phyloP scores from a whole-genome alignment of 441 rosid genomes.

The Euphorbia corollata region DNA sequence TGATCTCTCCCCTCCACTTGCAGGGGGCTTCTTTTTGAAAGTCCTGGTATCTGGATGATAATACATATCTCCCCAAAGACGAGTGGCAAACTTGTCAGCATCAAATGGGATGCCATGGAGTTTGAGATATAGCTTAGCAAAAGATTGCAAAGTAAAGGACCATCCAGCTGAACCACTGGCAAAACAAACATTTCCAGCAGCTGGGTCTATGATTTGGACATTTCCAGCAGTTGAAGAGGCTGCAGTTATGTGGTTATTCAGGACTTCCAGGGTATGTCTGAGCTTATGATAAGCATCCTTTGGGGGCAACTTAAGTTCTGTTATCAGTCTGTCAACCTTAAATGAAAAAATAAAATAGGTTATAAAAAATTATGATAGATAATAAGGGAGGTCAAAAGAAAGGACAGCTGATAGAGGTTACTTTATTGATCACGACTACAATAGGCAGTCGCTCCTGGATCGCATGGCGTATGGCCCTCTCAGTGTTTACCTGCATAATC shows the following conservation, averaged over 20 bases:
- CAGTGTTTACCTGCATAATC: slow-evolving; percentile 68
- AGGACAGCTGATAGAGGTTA: slow-evolving; percentile 20
- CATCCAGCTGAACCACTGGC: slow-evolving; percentile 95
- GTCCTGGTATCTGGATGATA: slow-evolving; percentile 64
- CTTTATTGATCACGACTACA: slow-evolving; percentile 93
- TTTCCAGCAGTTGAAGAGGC: slow-evolving; percentile 82
- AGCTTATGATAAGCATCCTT: slow-evolving; percentile 94
- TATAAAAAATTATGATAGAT: background rate
- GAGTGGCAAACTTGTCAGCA: slow-evolving; percentile 77
- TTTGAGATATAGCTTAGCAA: slow-evolving; percentile 81
- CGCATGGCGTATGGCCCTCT: slow-evolving; percentile 94
- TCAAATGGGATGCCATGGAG: slow-evolving; percentile 91
- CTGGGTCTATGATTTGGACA: slow-evolving; percentile 76
- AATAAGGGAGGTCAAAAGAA: slow-evolving; percentile 6
- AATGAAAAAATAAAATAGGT: slow-evolving; percentile 9
- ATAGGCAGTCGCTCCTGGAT: slow-evolving; percentile 86
- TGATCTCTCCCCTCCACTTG: slow-evolving; percentile 82
- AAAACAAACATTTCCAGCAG: slow-evolving; percentile 88
- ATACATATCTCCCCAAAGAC: slow-evolving; percentile 89
- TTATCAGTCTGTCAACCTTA: slow-evolving; percentile 90
- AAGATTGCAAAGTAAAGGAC: slow-evolving; percentile 94
- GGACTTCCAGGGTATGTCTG: slow-evolving; percentile 88
- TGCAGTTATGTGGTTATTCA: slow-evolving; percentile 82
- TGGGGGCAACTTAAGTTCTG: slow-evolving; percentile 92
- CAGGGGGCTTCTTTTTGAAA: slow-evolving; percentile 71